A percentile compares a stretch with the other conserved stretches of the same genome.
Conservation (phyloP, 2,329 filamentous ascomycete genomes). For the Cercospora sp. region DNA sequence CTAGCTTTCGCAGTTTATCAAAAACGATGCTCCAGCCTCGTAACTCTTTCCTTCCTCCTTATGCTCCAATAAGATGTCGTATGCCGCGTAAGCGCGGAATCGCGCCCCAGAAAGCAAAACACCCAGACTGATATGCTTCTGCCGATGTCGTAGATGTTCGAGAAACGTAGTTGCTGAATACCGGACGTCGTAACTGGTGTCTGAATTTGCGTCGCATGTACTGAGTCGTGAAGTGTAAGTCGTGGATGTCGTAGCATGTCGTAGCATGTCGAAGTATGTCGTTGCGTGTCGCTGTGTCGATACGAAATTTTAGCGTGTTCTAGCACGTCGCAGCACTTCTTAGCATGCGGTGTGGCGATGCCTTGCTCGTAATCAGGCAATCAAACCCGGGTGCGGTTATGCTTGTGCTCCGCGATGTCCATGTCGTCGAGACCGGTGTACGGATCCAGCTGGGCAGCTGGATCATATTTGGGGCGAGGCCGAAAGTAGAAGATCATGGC, state of each 20-base stretch:
- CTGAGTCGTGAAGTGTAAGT: background rate
- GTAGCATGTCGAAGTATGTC: background rate
- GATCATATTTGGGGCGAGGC: background rate
- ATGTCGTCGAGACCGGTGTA: slow-evolving; percentile 4
- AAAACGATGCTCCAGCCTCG: background rate
- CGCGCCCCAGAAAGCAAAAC: background rate
- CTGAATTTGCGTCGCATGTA: background rate
- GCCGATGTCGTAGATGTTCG: background rate
- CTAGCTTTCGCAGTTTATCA: background rate
- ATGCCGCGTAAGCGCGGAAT: background rate
- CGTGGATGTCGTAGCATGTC: background rate
- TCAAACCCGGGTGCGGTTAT: background rate
- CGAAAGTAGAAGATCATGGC: background rate
- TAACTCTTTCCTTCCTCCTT: background rate
- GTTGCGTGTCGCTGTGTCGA: background rate
- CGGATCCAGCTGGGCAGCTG: background rate
- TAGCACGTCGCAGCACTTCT: background rate
- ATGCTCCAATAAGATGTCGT: background rate
- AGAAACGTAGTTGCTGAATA: background rate
- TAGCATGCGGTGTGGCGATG: background rate
- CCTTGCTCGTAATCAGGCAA: background rate
- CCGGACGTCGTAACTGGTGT: background rate
- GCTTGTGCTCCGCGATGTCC: slow-evolving; percentile 9
- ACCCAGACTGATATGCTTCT: background rate
- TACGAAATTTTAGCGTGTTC: background rate